phyloP scores from a whole-genome alignment of 495 filamentous ascomycete genomes.

The Lasiosphaeria hispida region DNA sequence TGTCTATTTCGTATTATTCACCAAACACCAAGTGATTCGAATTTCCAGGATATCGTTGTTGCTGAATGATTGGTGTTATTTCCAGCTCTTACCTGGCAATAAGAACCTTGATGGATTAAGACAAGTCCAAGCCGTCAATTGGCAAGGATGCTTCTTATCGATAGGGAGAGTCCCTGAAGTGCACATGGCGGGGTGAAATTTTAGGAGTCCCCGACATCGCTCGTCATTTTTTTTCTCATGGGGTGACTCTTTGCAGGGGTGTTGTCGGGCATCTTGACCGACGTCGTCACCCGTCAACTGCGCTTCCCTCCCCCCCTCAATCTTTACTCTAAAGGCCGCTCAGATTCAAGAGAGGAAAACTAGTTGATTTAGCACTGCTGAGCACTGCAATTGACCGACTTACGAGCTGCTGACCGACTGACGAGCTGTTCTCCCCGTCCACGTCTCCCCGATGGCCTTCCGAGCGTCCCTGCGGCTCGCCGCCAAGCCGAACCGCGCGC shows the following conservation, averaged over 20 bases:
- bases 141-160: slow-evolving; percentile 3
- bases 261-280: not conserved
- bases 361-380: no score
- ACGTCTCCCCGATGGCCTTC: slow-evolving; percentile 25
- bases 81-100: no score
- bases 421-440: not conserved
- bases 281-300: not conserved
- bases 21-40: no score
- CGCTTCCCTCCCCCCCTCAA: no score
- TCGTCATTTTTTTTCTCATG: slow-evolving; percentile 9
- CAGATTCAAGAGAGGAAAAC: no score
- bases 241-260: not conserved
- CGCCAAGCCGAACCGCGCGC: slow-evolving; percentile 23
- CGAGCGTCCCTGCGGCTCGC: slow-evolving; percentile 30
- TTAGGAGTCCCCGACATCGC: slow-evolving; percentile 7
- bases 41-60: no score
- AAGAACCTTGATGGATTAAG: no score
- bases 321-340: no score
- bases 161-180: not conserved
- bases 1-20: no score
- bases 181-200: slow-evolving; percentile 3
- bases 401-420: not conserved
- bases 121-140: not conserved
- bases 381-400: no score
- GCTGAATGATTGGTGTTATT: no score